Percentiles rank a stretch among this genome's conserved stretches.
phyloP scores from a whole-genome alignment of 1,284 basidiomycete species.

The Apiotrichum montevideense region DNA sequence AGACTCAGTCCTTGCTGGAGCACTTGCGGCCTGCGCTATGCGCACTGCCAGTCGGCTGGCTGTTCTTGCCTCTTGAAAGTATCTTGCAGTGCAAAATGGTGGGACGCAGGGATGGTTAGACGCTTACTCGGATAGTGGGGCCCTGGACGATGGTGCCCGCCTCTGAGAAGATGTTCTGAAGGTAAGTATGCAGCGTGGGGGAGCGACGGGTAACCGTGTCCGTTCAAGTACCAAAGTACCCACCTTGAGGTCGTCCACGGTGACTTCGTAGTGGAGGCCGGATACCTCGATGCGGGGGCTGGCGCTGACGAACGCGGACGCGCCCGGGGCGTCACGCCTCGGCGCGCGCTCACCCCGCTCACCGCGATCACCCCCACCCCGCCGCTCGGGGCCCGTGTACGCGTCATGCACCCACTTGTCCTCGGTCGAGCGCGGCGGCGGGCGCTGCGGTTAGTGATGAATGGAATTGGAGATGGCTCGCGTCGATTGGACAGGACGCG shows the following conservation, averaged over 20 bases:
- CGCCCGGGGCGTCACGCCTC: slow-evolving; percentile 2
- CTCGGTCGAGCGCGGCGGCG: slow-evolving; percentile 41
- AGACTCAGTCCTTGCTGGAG: too few relatives aligned
- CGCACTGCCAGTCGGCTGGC: too few relatives aligned
- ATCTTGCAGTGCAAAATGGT: too few relatives aligned
- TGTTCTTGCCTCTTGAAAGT: too few relatives aligned
- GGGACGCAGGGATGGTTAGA: slow-evolving; percentile 15
- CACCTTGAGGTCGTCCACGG: slow-evolving; percentile 78
- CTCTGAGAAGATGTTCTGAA: slow-evolving; percentile 79
- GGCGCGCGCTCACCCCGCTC: slow-evolving; percentile 11
- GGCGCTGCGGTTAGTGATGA: slow-evolving; percentile 30
- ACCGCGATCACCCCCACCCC: not conserved
- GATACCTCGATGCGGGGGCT: slow-evolving; percentile 70
- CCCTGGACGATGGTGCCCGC: slow-evolving; percentile 86
- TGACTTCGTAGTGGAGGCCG: slow-evolving; percentile 90
- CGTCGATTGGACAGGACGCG: not conserved
- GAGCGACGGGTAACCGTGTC: not conserved
- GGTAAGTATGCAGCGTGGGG: not conserved
- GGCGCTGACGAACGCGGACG: slow-evolving; percentile 34
- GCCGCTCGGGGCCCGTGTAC: slow-evolving; percentile 23
- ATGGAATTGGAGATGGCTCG: not conserved
- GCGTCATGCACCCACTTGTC: slow-evolving; percentile 48
- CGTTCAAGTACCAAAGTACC: slow-evolving; percentile 34
- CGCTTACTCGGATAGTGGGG: slow-evolving; percentile 81
- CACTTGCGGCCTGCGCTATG: too few relatives aligned